These are phyloP conservation scores for Centrapalus pauciflorus DNA, from an alignment of 129 eudicot species.

Conservation along the genomic window DNA sequence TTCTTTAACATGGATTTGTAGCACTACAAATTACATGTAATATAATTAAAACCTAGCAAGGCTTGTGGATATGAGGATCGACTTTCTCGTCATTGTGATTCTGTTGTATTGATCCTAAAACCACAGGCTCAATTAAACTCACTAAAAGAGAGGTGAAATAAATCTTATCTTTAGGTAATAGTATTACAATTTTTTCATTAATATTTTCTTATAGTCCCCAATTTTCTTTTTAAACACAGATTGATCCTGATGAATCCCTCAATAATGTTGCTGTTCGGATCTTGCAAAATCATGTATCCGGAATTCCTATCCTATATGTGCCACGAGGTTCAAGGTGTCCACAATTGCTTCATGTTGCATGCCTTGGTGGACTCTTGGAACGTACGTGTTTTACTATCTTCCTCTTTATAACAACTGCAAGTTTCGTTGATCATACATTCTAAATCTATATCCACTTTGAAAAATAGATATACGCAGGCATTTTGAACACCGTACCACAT, in stretches of 20 bases:
- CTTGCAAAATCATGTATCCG: slow-evolving; percentile 48
- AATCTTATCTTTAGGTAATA: neutral
- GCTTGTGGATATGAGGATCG: too few species aligned
- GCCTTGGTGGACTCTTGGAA: slow-evolving; percentile 60
- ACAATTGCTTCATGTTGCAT: slow-evolving; percentile 55
- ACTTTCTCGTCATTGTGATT: too few species aligned
- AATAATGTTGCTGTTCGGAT: slow-evolving; percentile 43
- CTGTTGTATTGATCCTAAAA: too few species aligned
- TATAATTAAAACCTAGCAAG: too few species aligned
- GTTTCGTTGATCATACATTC: slow-evolving; percentile 6
- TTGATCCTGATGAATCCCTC: slow-evolving; percentile 73
- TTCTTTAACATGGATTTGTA: neutral
- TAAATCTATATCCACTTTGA: slow-evolving; percentile 10
- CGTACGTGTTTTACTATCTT: slow-evolving; percentile 30
- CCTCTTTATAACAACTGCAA: neutral
- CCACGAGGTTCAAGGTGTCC: slow-evolving; percentile 44
- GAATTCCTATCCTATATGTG: slow-evolving; percentile 49
- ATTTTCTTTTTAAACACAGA: slow-evolving; percentile 27
- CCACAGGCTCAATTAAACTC: neutral
- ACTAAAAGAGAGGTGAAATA: neutral
- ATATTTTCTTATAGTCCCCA: neutral
- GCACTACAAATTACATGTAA: neutral
- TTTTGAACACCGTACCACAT: slow-evolving; percentile 32
- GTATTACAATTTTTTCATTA: neutral
- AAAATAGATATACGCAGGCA: slow-evolving; percentile 61